Percentiles rank a stretch among this genome's conserved stretches.
Conservation (phyloP, 2,329 filamentous ascomycete species). For the Talaromyces sp. region DNA sequence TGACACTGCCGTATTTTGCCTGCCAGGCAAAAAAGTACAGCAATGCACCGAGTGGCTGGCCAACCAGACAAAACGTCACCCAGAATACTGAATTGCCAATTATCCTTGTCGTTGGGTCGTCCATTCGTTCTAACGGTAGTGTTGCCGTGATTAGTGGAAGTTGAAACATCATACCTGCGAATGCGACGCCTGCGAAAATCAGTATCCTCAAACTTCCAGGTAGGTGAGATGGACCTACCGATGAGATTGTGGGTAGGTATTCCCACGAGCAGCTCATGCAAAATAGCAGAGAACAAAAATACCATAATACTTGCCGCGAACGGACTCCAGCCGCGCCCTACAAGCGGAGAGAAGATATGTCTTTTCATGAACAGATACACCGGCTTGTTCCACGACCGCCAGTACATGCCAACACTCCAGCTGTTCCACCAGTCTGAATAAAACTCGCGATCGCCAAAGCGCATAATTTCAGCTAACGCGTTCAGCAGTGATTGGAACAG, state of each 20-base stretch:
- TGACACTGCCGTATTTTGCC: slow-evolving; percentile 88
- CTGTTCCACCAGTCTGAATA: slow-evolving; percentile 99
- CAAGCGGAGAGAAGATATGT: slow-evolving; percentile 84
- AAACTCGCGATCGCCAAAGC: slow-evolving; percentile 89
- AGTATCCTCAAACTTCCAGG: slow-evolving; percentile 3
- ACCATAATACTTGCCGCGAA: slow-evolving; percentile 70
- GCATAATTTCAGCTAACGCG: slow-evolving; percentile 81
- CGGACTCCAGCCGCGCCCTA: slow-evolving; percentile 76
- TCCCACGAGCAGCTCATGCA: slow-evolving; percentile 90
- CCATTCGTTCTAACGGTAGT: slow-evolving; percentile 71
- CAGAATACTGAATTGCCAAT: slow-evolving; percentile 94
- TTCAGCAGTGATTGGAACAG: slow-evolving; percentile 92
- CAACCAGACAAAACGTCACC: slow-evolving; percentile 92
- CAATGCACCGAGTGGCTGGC: slow-evolving; percentile 86
- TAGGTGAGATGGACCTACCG: slow-evolving; percentile 49
- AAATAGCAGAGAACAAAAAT: slow-evolving; percentile 79
- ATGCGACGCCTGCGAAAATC: slow-evolving; percentile 67
- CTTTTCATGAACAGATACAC: slow-evolving; percentile 96
- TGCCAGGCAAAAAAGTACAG: slow-evolving; percentile 99
- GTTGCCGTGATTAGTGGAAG: slow-evolving; percentile 83
- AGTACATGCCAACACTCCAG: slow-evolving; percentile 78
- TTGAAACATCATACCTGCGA: slow-evolving; percentile 89
- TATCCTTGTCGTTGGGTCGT: slow-evolving; percentile 69
- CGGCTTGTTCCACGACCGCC: slow-evolving; percentile 96
- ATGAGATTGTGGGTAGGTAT: slow-evolving; percentile 93